phyloP scores from a whole-genome alignment of 1,284 basidiomycete genomes.

The Microbotryum violaceum region DNA sequence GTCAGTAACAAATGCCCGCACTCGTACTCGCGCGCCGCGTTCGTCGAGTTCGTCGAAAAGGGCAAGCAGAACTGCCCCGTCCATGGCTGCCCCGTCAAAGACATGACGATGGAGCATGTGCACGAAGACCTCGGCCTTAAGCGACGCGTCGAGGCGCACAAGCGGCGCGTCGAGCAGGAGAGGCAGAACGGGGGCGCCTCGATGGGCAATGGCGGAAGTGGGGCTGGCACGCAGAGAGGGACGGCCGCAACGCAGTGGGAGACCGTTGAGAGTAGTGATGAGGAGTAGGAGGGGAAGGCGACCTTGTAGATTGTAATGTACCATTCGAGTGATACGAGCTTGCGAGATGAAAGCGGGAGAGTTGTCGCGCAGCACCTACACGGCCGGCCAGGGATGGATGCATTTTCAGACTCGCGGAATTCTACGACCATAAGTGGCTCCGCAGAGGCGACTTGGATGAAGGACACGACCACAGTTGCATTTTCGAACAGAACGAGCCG shows the following conservation, averaged over 20 bases:
- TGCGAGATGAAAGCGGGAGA: too few relatives aligned
- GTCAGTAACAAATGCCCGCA: constrained; percentile 22
- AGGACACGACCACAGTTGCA: too few relatives aligned
- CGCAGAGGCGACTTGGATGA: too few relatives aligned
- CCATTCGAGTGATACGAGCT: too few relatives aligned
- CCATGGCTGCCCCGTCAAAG: constrained; percentile 11
- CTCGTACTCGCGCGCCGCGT: constrained; percentile 19
- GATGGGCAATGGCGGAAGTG: not conserved
- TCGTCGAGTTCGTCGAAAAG: constrained; percentile 14
- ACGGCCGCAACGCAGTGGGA: constrained; percentile 8
- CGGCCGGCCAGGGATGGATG: too few relatives aligned
- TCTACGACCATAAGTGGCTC: too few relatives aligned
- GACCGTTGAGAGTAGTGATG: constrained; percentile 13
- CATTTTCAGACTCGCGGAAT: too few relatives aligned
- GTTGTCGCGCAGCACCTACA: too few relatives aligned
- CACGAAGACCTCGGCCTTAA: constrained; percentile 5
- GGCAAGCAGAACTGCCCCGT: constrained; percentile 11
- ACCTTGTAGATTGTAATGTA: too few relatives aligned
- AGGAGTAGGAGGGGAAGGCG: not conserved
- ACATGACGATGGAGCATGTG: constrained; percentile 4
- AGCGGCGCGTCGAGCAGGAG: constrained; percentile 8
- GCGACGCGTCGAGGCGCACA: constrained; percentile 14
- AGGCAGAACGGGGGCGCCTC: constrained; percentile 2
- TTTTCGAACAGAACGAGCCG: too few relatives aligned
- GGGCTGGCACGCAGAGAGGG: constrained; percentile 5